Percentiles rank a stretch among this genome's conserved stretches.
These are phyloP conservation scores for Wickerhamomyces bovis DNA, from an alignment of 805 yeast species.

Conservation along the genomic window DNA sequence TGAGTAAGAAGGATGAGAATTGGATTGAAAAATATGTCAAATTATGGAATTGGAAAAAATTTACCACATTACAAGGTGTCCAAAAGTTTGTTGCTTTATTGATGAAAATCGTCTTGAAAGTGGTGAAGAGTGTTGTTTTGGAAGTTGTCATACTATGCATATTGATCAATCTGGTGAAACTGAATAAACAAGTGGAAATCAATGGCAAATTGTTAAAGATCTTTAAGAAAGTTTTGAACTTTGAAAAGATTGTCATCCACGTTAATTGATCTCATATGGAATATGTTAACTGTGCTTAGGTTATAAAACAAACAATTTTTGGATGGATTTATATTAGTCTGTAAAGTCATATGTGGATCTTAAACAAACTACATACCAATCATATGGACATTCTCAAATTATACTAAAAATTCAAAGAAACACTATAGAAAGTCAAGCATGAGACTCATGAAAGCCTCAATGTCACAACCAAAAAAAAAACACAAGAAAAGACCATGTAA, in stretches of 20 bases:
- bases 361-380: too few relatives aligned
- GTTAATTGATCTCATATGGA: constrained; percentile 8
- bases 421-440: background rate
- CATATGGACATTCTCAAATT: constrained; percentile 7
- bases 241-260: constrained; percentile 17
- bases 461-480: background rate
- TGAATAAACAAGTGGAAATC: constrained; percentile 16
- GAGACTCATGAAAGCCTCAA: background rate
- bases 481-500: background rate
- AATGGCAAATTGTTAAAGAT: constrained; percentile 11
- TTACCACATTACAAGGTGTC: background rate
- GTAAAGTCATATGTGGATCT: too few relatives aligned
- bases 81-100: constrained; percentile 5
- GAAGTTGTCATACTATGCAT: constrained; percentile 16
- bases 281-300: background rate
- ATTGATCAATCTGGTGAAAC: constrained; percentile 17
- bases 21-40: constrained; percentile 8
- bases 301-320: too few relatives aligned
- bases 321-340: too few relatives aligned
- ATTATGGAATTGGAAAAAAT: background rate
- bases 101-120: constrained; percentile 5
- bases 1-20: constrained; percentile 2
- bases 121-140: constrained; percentile 13
- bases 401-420: background rate
- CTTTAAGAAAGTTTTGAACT: constrained; percentile 14